phyloP scores from a whole-genome alignment of 805 yeast species.

The Osmozyma mogii region DNA sequence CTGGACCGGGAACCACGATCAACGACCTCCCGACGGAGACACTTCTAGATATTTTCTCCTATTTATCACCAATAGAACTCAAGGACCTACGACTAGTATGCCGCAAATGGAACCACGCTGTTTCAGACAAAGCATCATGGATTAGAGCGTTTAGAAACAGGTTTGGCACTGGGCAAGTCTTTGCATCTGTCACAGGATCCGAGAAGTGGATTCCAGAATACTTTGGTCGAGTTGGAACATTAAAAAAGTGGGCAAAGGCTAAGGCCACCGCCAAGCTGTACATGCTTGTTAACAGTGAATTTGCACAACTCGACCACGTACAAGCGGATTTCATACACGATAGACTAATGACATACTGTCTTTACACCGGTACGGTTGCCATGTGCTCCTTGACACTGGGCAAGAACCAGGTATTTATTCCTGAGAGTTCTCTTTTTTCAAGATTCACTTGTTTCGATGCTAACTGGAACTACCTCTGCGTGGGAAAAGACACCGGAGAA shows the following conservation, averaged over 20 bases:
- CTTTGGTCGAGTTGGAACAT: slow-evolving; percentile 26
- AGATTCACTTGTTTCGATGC: slow-evolving; percentile 15
- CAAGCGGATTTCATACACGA: slow-evolving; percentile 19
- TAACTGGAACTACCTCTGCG: slow-evolving; percentile 26
- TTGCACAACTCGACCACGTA: slow-evolving; percentile 14
- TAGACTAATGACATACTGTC: slow-evolving; percentile 21
- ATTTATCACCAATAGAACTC: slow-evolving; percentile 39
- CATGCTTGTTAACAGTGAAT: slow-evolving; percentile 22
- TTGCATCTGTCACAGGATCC: slow-evolving; percentile 39
- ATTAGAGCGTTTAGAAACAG: slow-evolving; percentile 32
- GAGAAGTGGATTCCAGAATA: slow-evolving; percentile 42
- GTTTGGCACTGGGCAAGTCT: slow-evolving; percentile 28
- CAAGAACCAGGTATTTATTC: slow-evolving; percentile 29
- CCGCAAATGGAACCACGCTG: slow-evolving; percentile 37
- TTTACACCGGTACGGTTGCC: slow-evolving; percentile 20
- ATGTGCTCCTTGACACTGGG: slow-evolving; percentile 28
- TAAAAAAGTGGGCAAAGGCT: slow-evolving; percentile 34
- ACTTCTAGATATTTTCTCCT: slow-evolving; percentile 36
- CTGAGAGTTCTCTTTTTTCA: slow-evolving; percentile 18
- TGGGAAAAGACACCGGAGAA: slow-evolving; percentile 22
- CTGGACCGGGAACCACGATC: slow-evolving; percentile 8
- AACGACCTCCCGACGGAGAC: slow-evolving; percentile 42
- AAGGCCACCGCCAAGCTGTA: slow-evolving; percentile 20
- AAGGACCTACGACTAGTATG: slow-evolving; percentile 38
- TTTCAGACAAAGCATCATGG: slow-evolving; percentile 43